Evolutionary conservation across 1,139 yeast genomes (phyloP), one percentile per base, ranked within the genome.

Genomic region (Nakaseomyces glabratus): DNA sequence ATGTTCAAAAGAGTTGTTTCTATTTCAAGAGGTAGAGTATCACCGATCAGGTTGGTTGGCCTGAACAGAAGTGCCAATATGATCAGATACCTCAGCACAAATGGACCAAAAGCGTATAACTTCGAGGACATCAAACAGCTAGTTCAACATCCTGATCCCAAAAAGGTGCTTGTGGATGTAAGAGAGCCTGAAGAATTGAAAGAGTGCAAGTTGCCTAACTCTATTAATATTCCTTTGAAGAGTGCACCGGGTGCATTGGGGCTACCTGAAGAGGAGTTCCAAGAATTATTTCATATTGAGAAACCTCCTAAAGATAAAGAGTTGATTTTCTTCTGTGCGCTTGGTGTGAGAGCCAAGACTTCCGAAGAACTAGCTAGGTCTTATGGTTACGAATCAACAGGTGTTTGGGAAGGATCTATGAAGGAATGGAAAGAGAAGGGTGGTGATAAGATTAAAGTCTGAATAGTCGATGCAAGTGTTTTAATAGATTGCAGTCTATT

Each of bases 181-280:
- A 76, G 98, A 55, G 98, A 90, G 62, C 95, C 97, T 2, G 68
- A 65, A 31, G 98, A 90, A 61, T 76, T 62, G 20, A 37, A 41
- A 14, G 73, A 72, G 18, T 86, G 85, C 23, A 71, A 69, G 55
- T 81, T 90, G 49, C 96, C 96, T 19, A 71, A 75, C 19, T 79
- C 98, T 10, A 62, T 86, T 43, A 90, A 90, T 56, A 71, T 90
- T 40, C 98, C 98, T 13, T 80, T 78, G 63, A 86, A 85, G 54
- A 76, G 93, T 6, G 73, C 88, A 11, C 97, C 97, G 0, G 95
- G 95, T n/a, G 97, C 97, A 0, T 68, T 90, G 44, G 85, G 82
- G 36, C 69, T 90, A 39, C 62, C 77, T 2, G 68, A 71, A 6
- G 93, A 82, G 36, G 95, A 84, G 46, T 90, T 93, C 52, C 69